A percentile compares a stretch with the other conserved stretches of the same genome.
Conservation (phyloP, 805 yeast species). For the Spencermartinsiella europaea region DNA sequence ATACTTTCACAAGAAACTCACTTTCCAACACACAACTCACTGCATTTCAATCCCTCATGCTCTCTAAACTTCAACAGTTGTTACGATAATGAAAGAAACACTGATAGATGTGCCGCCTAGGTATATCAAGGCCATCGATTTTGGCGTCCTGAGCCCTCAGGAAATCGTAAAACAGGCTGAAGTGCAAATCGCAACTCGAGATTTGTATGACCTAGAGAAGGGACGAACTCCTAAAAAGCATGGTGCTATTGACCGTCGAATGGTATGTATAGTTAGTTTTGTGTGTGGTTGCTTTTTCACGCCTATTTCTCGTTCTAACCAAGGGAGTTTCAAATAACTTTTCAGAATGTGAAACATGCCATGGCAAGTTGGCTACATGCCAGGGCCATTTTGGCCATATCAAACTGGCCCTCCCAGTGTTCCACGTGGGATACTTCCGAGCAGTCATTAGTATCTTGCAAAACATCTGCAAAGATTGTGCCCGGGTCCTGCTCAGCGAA, state of each 20-base stretch:
- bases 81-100: constrained; percentile 34
- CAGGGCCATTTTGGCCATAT: constrained; percentile 99
- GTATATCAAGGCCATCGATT: constrained; percentile 82
- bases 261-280: constrained; percentile 40
- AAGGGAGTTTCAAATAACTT: constrained; percentile 79
- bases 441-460: constrained; percentile 84
- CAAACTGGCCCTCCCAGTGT: constrained; percentile 88
- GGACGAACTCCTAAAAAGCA: constrained; percentile 75
- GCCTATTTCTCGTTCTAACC: too few relatives aligned
- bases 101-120: constrained; percentile 79
- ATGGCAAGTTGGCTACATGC: constrained; percentile 86
- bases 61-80: not conserved
- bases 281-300: not conserved
- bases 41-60: too few relatives aligned
- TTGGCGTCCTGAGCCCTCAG: constrained; percentile 86
- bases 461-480: constrained; percentile 86
- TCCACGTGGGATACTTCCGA: constrained; percentile 96
- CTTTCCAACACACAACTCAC: too few relatives aligned
- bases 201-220: constrained; percentile 82
- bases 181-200: constrained; percentile 88
- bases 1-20: too few relatives aligned
- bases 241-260: constrained; percentile 86
- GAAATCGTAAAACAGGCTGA: constrained; percentile 92
- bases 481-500: constrained; percentile 70
- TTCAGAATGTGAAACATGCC: constrained; percentile 87